Base-by-base conservation (phyloP, 257 asterid species). In the Petunia secreta region DNA sequence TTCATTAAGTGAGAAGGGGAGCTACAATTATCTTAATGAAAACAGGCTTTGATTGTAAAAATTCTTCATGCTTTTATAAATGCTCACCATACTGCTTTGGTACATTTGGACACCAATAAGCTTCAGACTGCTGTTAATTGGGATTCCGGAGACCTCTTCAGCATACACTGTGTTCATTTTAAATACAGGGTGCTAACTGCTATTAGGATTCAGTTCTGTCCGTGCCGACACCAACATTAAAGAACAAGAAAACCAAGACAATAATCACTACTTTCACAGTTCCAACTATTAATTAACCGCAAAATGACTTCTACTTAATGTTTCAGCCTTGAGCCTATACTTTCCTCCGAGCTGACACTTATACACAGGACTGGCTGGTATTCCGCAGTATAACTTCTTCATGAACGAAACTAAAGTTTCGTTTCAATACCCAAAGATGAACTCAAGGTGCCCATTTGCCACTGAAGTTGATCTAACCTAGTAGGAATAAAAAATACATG, bases 381-480 rank as follows among this genome's bases (percentile, higher is more conserved):
- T 62, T 62, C n/a, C n/a, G 9, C 39, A 63, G 68, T 37, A 63
- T 9, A 39, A 11, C 73, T 64, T 64, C 73, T n/a, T 64, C 73
- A 13, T 64, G 48, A 13, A 64, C 15, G 1, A 64, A 13, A 64
- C 34, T 64, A 64, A 36, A 62, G 68, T 9, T 8, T 11, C 25
- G 2, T 15, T 39, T 38, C 50, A 39, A 43, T 37, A 64, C 11
- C 36, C 10, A 1, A 65, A 39, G 1, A 65, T 40, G 69, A 63
- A 63, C 5, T 36, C 69, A 63, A 63, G 69, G 69, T 63, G 2
- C 0, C 25, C 46, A 63, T 63, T 63, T 63, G 69, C 46, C 25
- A 11, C 46, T 63, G 11, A 63, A 38, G 69, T 63, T 0, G 0
- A 37, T 63, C 69, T 7, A 16, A 63, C 44, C 36, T 62, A 1